Percentiles rank a stretch among this genome's conserved stretches.
Evolutionary conservation across 768 basidiomycete genomes (phyloP).

Genomic region (Rhodotorula diobovata): DNA sequence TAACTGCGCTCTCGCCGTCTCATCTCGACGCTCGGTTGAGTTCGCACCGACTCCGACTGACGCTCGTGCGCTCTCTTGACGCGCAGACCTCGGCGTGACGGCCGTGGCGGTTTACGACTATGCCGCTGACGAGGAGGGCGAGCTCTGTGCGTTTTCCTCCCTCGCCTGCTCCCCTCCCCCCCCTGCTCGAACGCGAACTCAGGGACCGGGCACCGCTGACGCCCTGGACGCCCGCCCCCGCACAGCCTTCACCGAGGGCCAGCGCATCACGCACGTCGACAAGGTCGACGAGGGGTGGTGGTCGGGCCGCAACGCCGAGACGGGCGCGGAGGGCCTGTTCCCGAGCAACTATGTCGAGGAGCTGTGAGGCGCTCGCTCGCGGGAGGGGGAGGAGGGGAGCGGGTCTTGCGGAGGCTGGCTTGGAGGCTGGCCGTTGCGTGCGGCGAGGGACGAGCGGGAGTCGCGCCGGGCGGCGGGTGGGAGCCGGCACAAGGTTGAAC

Average conservation of each 20-base stretch:
- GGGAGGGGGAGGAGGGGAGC: no score
- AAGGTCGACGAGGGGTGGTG: constrained; percentile 86
- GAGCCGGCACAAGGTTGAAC: no score
- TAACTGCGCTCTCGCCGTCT: background rate
- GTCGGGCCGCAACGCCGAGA: constrained; percentile 65
- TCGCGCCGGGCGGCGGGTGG: no score
- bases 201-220: background rate
- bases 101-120: constrained; percentile 70
- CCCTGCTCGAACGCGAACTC: background rate
- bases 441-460: no score
- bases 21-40: background rate
- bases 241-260: constrained; percentile 62
- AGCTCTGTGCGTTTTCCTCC: constrained; percentile 53
- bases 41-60: background rate
- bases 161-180: background rate
- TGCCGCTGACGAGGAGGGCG: constrained; percentile 78
- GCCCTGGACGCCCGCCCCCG: no score
- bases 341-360: constrained; percentile 59
- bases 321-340: constrained; percentile 75
- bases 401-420: no score
- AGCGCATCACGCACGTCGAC: constrained; percentile 73
- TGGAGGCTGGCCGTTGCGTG: no score
- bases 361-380: no score
- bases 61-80: background rate
- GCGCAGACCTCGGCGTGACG: background rate